These are phyloP conservation scores for Apiospora koreana DNA, from an alignment of 2,329 filamentous ascomycete genomes.

Conservation along the genomic window DNA sequence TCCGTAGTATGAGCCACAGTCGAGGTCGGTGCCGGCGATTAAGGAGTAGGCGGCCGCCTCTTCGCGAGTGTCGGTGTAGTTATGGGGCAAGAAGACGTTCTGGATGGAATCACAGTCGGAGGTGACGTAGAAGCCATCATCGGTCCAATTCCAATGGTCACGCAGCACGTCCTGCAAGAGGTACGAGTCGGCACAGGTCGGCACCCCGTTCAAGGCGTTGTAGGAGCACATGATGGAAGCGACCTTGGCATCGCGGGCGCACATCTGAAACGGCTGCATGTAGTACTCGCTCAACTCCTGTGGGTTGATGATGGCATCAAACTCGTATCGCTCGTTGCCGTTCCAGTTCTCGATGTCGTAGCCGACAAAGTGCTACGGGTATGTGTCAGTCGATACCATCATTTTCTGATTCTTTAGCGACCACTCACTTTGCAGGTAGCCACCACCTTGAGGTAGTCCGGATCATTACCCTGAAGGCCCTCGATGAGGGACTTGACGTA, in stretches of 20 bases:
- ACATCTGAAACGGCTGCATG: constrained; percentile 64
- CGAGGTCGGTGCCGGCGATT: constrained; percentile 37
- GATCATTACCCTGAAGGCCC: constrained; percentile 48
- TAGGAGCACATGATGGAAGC: constrained; percentile 63
- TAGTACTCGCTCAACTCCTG: constrained; percentile 71
- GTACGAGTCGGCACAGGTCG: constrained; percentile 63
- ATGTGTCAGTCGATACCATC: not conserved
- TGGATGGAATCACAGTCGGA: constrained; percentile 66
- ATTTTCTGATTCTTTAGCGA: not conserved
- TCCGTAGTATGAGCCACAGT: constrained; percentile 31
- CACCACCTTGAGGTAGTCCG: constrained; percentile 40
- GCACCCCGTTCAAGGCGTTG: constrained; percentile 66
- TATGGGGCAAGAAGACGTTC: constrained; percentile 51
- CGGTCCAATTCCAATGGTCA: constrained; percentile 65
- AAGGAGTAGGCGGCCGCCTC: constrained; percentile 35
- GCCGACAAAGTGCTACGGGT: constrained; percentile 48
- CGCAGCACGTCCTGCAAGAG: constrained; percentile 65
- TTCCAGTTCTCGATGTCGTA: constrained; percentile 56
- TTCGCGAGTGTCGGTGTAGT: constrained; percentile 33
- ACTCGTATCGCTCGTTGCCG: constrained; percentile 47
- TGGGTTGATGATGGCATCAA: constrained; percentile 54
- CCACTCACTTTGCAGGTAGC: constrained; percentile 52
- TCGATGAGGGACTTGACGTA: constrained; percentile 55
- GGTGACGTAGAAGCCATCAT: constrained; percentile 62
- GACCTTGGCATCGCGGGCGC: constrained; percentile 55